Base-by-base conservation (phyloP, 1,284 basidiomycete species). In the Peniophora sp. region DNA sequence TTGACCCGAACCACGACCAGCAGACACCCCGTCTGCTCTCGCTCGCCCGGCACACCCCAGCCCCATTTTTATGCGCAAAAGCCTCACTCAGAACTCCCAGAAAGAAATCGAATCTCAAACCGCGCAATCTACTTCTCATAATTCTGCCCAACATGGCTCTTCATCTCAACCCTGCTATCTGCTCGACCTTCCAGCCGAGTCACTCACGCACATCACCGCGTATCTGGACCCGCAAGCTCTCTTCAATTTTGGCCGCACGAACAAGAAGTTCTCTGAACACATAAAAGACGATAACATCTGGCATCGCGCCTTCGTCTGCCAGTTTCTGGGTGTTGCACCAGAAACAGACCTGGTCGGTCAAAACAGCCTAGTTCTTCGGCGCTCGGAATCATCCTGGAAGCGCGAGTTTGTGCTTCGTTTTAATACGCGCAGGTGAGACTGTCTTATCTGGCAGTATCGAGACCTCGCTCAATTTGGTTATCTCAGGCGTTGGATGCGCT, bases 261-360 rank as follows among this genome's bases (percentile, higher is more conserved):
- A 78, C 64, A 71, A 67, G 45, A 60, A 64, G 45, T 75, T 92
- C 54, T 70, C 77, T 57, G 68, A 75, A 53, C 85, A 90, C 71
- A 70, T 89, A 70, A 76, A 76, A 54, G 79, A 89, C 60, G 91
- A 94, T 54, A 83, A 81, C 57, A 91, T 86, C 27, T 94, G 91
- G 91, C 75, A 79, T 47, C 71, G 78, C n/a, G 89, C 90, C n/a
- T 90, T 89, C 62, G 69, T 81, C 50, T 77, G 73, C 52, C 83
- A 85, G 61, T 86, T 84, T 61, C 66, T 89, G 47, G 79, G 79
- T 42, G 75, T 89, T 47, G 66, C 72, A 6, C 85, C 84, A 20
- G 85, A 87, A 62, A 67, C 64, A 54, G 75, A 80, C 54, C 65
- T 78, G 27, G 66, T 71, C 55, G 66, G 67, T 51, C 60, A 62